These are phyloP conservation scores for Colletotrichum sp. DNA, from an alignment of 2,329 filamentous ascomycete genomes.

Conservation along the genomic window DNA sequence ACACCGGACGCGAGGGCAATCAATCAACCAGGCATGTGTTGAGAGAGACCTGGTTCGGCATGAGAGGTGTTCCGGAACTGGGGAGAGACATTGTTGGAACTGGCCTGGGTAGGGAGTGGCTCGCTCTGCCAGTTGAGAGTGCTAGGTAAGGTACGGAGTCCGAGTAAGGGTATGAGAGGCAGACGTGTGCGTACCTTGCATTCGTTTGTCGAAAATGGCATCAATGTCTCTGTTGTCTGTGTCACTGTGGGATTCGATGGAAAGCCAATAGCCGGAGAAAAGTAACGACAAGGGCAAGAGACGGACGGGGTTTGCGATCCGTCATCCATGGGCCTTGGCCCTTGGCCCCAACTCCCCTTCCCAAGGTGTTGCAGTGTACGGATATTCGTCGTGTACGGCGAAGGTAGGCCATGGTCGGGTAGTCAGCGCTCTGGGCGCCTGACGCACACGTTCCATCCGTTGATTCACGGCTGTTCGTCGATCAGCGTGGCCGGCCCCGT, in stretches of 20 bases:
- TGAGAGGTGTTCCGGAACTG: neutral
- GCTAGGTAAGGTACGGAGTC: neutral
- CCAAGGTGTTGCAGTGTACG: neutral
- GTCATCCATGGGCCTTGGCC: neutral
- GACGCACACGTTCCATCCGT: neutral
- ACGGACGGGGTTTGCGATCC: neutral
- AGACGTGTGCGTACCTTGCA: neutral
- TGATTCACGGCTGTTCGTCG: neutral
- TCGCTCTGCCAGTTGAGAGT: neutral
- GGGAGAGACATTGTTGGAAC: neutral
- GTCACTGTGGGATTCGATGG: neutral
- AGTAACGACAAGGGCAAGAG: neutral
- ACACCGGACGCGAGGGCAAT: neutral
- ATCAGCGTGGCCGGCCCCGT: neutral
- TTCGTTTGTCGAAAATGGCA: neutral
- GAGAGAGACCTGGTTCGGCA: neutral
- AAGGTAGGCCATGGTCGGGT: neutral
- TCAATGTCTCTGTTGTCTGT: conserved; percentile 1
- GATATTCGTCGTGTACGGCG: neutral
- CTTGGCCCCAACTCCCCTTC: neutral
- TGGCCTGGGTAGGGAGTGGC: neutral
- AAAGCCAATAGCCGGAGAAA: neutral
- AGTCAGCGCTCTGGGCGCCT: neutral
- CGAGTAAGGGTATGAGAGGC: neutral
- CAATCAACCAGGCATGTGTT: neutral